phyloP scores from a whole-genome alignment of 2,329 filamentous ascomycete genomes.

The Diaporthe australafricana region DNA sequence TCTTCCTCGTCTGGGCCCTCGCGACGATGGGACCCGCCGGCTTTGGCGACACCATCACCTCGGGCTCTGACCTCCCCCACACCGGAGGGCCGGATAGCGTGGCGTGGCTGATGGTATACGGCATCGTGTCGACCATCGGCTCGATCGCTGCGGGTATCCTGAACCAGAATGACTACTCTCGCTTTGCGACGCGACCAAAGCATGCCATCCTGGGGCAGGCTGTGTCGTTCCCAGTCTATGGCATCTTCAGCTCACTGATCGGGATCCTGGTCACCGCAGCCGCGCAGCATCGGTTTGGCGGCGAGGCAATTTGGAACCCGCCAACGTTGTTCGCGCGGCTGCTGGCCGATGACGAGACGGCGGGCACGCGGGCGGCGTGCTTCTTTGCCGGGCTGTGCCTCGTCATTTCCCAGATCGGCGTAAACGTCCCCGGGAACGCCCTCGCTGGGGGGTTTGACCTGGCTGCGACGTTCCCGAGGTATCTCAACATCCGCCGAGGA shows the following conservation, averaged over 20 bases:
- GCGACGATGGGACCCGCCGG: conserved; percentile 55
- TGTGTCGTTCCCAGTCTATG: conserved; percentile 50
- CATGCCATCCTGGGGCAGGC: conserved; percentile 51
- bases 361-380: conserved; percentile 50
- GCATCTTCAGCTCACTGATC: conserved; percentile 50
- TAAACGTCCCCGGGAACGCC: conserved; percentile 52
- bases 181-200: conserved; percentile 46
- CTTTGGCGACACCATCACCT: conserved; percentile 50
- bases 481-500: conserved; percentile 53
- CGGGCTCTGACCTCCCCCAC: conserved; percentile 39
- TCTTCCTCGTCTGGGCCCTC: conserved; percentile 57
- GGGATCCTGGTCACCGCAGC: conserved; percentile 55
- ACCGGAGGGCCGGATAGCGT: conserved; percentile 47
- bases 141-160: conserved; percentile 53
- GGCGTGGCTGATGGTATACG: conserved; percentile 52
- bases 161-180: conserved; percentile 54
- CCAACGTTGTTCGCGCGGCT: conserved; percentile 49
- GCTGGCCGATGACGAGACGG: conserved; percentile 44
- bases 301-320: conserved; percentile 52
- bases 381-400: conserved; percentile 54
- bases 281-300: conserved; percentile 50
- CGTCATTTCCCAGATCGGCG: conserved; percentile 51
- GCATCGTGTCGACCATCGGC: conserved; percentile 51
- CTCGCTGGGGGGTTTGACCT: conserved; percentile 53
- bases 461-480: conserved; percentile 51